Conservation (phyloP, 306 rosid species). For the Astragalus membranaceus region DNA sequence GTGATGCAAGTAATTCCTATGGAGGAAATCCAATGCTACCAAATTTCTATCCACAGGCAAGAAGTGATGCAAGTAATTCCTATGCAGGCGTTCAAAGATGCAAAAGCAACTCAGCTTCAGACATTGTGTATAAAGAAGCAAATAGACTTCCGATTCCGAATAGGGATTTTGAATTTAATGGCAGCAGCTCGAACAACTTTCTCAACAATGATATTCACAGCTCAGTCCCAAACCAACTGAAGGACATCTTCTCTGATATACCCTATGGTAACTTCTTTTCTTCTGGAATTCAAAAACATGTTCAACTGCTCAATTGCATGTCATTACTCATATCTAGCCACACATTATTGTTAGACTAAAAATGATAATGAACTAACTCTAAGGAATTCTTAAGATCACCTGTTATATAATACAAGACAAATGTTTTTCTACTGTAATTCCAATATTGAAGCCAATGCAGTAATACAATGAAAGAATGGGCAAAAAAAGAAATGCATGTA, state of each 20-base stretch:
- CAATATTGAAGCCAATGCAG: not conserved
- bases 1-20: slow-evolving; percentile 13
- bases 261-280: slow-evolving; percentile 38
- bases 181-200: slow-evolving; percentile 28
- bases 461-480: not conserved
- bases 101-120: slow-evolving; percentile 20
- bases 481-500: not conserved
- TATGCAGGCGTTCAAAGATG: slow-evolving; percentile 10
- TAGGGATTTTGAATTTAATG: slow-evolving; percentile 27
- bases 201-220: slow-evolving; percentile 24
- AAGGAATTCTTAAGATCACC: not conserved
- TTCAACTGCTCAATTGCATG: too few species aligned
- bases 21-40: slow-evolving; percentile 33
- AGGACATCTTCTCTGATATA: slow-evolving; percentile 33
- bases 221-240: slow-evolving; percentile 32
- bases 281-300: not conserved
- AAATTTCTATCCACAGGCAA: slow-evolving; percentile 16
- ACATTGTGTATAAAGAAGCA: slow-evolving; percentile 1
- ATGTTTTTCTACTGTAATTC: not conserved
- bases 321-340: not conserved
- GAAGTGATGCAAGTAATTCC: slow-evolving; percentile 14
- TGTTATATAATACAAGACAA: not conserved
- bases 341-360: not conserved
- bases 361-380: not conserved
- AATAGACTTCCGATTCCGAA: slow-evolving; percentile 25